Evolutionary conservation across 2,329 filamentous ascomycete genomes (phyloP), one percentile per base, ranked within the genome.

Genomic region (Diplodia corticola): DNA sequence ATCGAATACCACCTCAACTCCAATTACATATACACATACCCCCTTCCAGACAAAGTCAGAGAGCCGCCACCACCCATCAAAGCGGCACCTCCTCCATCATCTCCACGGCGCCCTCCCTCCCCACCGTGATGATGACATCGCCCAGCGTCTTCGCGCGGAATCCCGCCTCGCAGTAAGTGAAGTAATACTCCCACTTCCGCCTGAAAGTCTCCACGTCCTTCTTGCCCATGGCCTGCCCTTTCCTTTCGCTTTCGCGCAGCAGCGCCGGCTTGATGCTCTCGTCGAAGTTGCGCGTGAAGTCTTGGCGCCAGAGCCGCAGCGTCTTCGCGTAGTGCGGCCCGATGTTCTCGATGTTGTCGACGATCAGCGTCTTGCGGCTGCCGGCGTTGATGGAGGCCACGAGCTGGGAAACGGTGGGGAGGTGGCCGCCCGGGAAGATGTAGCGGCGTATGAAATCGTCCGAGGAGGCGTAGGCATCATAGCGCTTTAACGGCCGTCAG

Each of bases 111-210:
- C 88, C 86, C 72, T 90, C 88, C 49, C 88, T 81, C 1, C 85
- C 87, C 12, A 91, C 86, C 0, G 88, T 91, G 69, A 93, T 86
- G 59, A 92, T 90, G 1, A 88, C 87, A 76, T 92, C 89, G 2
- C 89, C 89, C 22, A 92, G 75, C 2, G 88, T 90, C 77, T 91
- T 91, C 5, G 87, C 89, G 67, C 85, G 80, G 72, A 92, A 92
- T 0, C 89, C 89, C 46, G 89, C 89, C 75, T 92, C 89, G 69
- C 89, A 91, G 73, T 92, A 92, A 24, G 85, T 82, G 76, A 92
- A 92, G 74, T 92, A 92, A 72, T 91, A 92, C 81, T 90, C 84
- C 90, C 89, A 92, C 74, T 91, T 91, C 69, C 86, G 82, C 72
- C 83, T 84, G 72, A 91, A 92, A 1, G 91, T 82, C 49, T 89